phyloP scores from a whole-genome alignment of 169 alveolate genomes.

The Plasmodium ovale region DNA sequence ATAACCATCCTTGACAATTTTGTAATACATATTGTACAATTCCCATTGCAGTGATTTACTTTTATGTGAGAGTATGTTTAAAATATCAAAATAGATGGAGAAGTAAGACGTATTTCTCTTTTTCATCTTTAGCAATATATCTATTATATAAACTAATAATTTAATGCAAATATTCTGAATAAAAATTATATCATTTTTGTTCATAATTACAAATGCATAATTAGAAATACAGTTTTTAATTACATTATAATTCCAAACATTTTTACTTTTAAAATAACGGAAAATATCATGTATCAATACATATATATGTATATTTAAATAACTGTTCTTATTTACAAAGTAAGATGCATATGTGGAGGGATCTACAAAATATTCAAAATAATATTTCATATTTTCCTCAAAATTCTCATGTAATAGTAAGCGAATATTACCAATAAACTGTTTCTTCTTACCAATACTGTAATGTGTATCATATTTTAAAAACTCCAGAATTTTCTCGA shows the following conservation, averaged over 20 bases:
- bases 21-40: slow-evolving; percentile 16
- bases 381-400: slow-evolving; percentile 47
- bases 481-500: slow-evolving; percentile 40
- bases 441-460: slow-evolving; percentile 23
- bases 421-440: slow-evolving; percentile 38
- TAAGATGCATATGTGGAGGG: slow-evolving; percentile 24
- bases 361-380: slow-evolving; percentile 27
- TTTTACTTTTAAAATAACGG: slow-evolving; percentile 43
- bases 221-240: slow-evolving; percentile 40
- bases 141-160: slow-evolving; percentile 27
- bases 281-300: slow-evolving; percentile 54
- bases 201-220: slow-evolving; percentile 31
- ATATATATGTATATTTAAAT: slow-evolving; percentile 28
- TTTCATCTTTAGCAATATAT: slow-evolving; percentile 37
- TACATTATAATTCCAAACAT: slow-evolving; percentile 60
- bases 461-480: slow-evolving; percentile 51
- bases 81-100: slow-evolving; percentile 47
- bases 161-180: slow-evolving; percentile 67
- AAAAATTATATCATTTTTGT: slow-evolving; percentile 11
- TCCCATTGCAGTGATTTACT: slow-evolving; percentile 56
- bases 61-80: slow-evolving; percentile 47
- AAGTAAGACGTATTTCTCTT: slow-evolving; percentile 12
- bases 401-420: slow-evolving; percentile 45
- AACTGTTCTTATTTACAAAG: slow-evolving; percentile 2
- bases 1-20: neutral